Conservation (phyloP, 2,329 filamentous ascomycete species). For the Diaporthe australafricana region DNA sequence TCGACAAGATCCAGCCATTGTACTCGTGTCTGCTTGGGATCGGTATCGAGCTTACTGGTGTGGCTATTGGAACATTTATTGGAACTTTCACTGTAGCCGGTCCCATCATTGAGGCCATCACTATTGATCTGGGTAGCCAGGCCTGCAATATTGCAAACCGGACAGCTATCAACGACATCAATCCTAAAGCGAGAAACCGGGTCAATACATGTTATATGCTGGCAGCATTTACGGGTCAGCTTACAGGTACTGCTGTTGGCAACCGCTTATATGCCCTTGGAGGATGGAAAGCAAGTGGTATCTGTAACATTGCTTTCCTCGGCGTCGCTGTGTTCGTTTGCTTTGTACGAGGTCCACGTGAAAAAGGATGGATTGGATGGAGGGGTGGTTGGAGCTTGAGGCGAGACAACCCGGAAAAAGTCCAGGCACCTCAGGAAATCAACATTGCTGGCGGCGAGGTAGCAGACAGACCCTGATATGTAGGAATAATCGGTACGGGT, state of each 20-base stretch:
- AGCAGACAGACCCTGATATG: not conserved
- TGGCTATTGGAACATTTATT: slow-evolving; percentile 76
- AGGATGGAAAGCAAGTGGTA: slow-evolving; percentile 62
- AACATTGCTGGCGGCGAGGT: not conserved
- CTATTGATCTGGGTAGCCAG: slow-evolving; percentile 79
- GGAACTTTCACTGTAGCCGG: slow-evolving; percentile 76
- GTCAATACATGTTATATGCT: slow-evolving; percentile 90
- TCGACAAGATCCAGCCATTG: slow-evolving; percentile 76
- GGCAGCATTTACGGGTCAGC: slow-evolving; percentile 77
- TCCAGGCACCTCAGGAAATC: not conserved
- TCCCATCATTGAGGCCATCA: slow-evolving; percentile 77
- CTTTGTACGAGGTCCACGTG: slow-evolving; percentile 52
- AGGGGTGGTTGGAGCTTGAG: slow-evolving; percentile 53
- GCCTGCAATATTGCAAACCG: slow-evolving; percentile 81
- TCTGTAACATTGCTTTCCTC: slow-evolving; percentile 54
- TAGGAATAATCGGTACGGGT: not conserved
- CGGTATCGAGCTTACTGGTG: slow-evolving; percentile 67
- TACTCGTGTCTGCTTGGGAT: slow-evolving; percentile 75
- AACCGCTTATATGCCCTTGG: slow-evolving; percentile 48
- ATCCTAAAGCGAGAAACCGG: slow-evolving; percentile 77
- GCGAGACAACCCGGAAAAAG: not conserved
- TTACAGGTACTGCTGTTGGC: slow-evolving; percentile 65
- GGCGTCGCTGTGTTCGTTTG: slow-evolving; percentile 50
- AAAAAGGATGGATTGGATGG: slow-evolving; percentile 57
- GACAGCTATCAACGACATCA: slow-evolving; percentile 75